Percentiles rank a stretch among this genome's conserved stretches.
phyloP scores from a whole-genome alignment of 2,329 filamentous ascomycete genomes.

The Talaromyces islandicus region DNA sequence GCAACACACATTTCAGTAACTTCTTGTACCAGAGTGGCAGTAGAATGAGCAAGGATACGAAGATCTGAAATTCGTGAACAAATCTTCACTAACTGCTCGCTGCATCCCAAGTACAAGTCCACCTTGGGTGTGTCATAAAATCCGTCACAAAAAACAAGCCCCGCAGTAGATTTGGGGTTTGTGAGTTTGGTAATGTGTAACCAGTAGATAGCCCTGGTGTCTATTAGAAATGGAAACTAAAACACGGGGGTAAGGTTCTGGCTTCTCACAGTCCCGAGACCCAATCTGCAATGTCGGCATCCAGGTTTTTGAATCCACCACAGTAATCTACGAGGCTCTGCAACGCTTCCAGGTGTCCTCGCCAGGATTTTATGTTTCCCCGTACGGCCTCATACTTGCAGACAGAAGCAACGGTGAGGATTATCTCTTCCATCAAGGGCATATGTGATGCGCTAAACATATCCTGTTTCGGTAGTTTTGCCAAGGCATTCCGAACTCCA shows the following conservation, averaged over 20 bases:
- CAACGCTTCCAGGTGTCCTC: conserved; percentile 29
- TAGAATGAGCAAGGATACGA: conserved; percentile 9
- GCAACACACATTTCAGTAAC: conserved; percentile 24
- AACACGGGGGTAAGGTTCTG: neutral
- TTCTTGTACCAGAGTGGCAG: conserved; percentile 18
- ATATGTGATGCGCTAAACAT: conserved; percentile 5
- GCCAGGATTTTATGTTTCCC: conserved; percentile 33
- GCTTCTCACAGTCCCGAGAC: conserved; percentile 27
- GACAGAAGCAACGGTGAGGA: conserved; percentile 30
- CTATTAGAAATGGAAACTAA: conserved; percentile 2
- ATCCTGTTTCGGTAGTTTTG: conserved; percentile 11
- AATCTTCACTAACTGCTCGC: conserved; percentile 29
- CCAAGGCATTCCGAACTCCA: conserved; percentile 24
- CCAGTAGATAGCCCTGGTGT: conserved; percentile 26
- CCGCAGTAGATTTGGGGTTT: conserved; percentile 21
- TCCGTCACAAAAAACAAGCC: conserved; percentile 15
- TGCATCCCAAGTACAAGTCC: conserved; percentile 34
- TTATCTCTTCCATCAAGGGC: conserved; percentile 21
- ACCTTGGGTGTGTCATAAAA: conserved; percentile 22
- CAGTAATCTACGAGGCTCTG: conserved; percentile 27
- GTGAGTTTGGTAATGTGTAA: conserved; percentile 29
- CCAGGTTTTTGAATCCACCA: conserved; percentile 24
- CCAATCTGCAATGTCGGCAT: conserved; percentile 26
- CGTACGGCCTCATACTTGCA: conserved; percentile 35
- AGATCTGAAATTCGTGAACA: conserved; percentile 29